Percentiles rank a stretch among this genome's conserved stretches.
Evolutionary conservation across 306 rosid genomes (phyloP).

Genomic region (Styphnolobium japonicum): DNA sequence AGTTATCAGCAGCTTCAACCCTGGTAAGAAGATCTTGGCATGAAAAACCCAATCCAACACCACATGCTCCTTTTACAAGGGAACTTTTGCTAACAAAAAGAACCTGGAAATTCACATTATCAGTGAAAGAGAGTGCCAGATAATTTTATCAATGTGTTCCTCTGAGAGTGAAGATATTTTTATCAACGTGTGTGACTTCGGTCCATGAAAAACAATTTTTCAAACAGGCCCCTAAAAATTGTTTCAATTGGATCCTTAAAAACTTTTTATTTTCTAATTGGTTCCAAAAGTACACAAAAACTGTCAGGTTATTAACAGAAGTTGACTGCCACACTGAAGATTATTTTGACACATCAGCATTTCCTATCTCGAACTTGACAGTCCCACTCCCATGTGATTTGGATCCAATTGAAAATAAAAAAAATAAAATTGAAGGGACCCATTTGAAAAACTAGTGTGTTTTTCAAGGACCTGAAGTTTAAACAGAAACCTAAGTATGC

Average conservation of each 20-base stretch:
- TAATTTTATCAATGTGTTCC: conserved; percentile 1
- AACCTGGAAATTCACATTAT: conserved; percentile 54
- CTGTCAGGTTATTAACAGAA: not conserved
- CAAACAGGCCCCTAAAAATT: not conserved
- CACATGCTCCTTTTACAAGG: conserved; percentile 96
- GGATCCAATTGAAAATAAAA: not conserved
- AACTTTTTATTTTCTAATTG: no score
- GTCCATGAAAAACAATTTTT: no score
- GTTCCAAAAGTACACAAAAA: no score
- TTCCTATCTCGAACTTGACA: not conserved
- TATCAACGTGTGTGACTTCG: no score
- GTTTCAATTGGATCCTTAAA: no score
- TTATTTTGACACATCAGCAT: not conserved
- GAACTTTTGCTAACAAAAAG: conserved; percentile 65
- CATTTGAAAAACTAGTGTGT: no score
- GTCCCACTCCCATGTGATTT: not conserved
- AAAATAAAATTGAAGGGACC: conserved; percentile 3
- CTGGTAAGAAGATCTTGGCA: conserved; percentile 87
- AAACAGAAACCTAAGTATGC: conserved; percentile 5
- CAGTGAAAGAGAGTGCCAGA: conserved; percentile 15
- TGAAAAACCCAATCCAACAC: conserved; percentile 87
- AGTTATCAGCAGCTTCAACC: conserved; percentile 54
- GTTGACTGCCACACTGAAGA: not conserved
- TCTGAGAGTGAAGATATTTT: conserved; percentile 6
- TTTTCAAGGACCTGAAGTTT: no score